A percentile compares a stretch with the other conserved stretches of the same genome.
These are phyloP conservation scores for Malassezia sp. DNA, from an alignment of 1,284 basidiomycete genomes.

Conservation along the genomic window DNA sequence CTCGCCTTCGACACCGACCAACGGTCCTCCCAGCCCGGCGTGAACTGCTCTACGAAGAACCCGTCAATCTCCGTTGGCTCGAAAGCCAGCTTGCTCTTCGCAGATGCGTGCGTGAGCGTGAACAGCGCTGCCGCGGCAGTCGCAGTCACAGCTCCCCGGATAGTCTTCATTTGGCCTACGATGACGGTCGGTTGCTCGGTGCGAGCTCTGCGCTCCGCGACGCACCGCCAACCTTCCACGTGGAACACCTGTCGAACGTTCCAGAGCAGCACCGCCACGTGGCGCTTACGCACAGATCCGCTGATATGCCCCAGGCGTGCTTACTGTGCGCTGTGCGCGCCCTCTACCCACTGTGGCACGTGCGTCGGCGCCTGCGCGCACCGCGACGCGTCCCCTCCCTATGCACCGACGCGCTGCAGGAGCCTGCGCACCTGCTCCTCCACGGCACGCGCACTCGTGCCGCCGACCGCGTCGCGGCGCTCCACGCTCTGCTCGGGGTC, in stretches of 20 bases:
- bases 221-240: conserved; percentile 14
- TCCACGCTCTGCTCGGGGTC: conserved; percentile 61
- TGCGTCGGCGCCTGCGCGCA: conserved; percentile 2
- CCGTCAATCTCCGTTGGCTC: conserved; percentile 72
- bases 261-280: too few relatives aligned
- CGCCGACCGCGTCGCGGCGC: conserved; percentile 79
- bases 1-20: conserved; percentile 96
- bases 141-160: conserved; percentile 6
- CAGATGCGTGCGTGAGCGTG: neutral
- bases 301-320: too few relatives aligned
- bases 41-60: conserved; percentile 97
- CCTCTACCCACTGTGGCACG: neutral
- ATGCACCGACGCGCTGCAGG: conserved; percentile 1
- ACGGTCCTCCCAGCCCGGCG: conserved; percentile 72
- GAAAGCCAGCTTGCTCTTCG: conserved; percentile 12
- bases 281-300: too few relatives aligned
- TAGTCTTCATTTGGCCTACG: conserved; percentile 16
- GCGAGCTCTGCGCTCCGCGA: too few relatives aligned
- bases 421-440: conserved; percentile 55
- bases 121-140: conserved; percentile 3
- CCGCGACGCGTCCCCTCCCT: conserved; percentile 9
- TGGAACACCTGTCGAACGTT: conserved; percentile 6
- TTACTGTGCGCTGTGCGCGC: too few relatives aligned
- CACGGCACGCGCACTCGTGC: conserved; percentile 72
- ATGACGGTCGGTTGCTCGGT: too few relatives aligned